phyloP scores from a whole-genome alignment of 2,329 filamentous ascomycete species.

The Aureobasidium sp. region DNA sequence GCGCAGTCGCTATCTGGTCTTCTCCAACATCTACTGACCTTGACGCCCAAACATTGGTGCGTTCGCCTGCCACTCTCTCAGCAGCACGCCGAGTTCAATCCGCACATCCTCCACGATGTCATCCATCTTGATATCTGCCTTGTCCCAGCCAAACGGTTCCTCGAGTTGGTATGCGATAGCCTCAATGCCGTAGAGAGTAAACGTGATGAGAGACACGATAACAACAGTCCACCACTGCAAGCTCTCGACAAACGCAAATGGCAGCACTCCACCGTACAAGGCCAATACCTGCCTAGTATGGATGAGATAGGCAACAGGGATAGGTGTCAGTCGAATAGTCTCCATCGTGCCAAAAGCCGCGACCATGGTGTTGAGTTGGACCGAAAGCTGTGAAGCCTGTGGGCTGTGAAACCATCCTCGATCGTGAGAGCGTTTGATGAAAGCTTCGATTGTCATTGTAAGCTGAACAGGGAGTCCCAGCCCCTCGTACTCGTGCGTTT shows the following conservation, averaged over 20 bases:
- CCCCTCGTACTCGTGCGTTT: slow-evolving; percentile 49
- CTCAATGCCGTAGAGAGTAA: slow-evolving; percentile 59
- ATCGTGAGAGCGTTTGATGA: slow-evolving; percentile 50
- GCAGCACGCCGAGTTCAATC: slow-evolving; percentile 17
- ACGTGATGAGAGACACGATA: slow-evolving; percentile 53
- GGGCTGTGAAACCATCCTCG: slow-evolving; percentile 55
- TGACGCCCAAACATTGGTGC: slow-evolving; percentile 13
- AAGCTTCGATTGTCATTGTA: slow-evolving; percentile 53
- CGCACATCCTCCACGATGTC: slow-evolving; percentile 56
- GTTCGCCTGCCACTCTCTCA: slow-evolving; percentile 18
- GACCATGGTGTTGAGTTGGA: slow-evolving; percentile 50
- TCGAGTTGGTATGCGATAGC: slow-evolving; percentile 58
- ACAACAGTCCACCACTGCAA: slow-evolving; percentile 57
- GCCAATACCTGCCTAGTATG: slow-evolving; percentile 59
- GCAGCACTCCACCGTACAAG: slow-evolving; percentile 53
- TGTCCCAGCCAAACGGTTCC: slow-evolving; percentile 59
- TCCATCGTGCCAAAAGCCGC: slow-evolving; percentile 58
- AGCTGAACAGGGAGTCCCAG: slow-evolving; percentile 55
- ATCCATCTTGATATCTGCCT: slow-evolving; percentile 63
- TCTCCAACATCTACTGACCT: neutral
- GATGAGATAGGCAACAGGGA: slow-evolving; percentile 59
- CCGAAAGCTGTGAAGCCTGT: slow-evolving; percentile 51
- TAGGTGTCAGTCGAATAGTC: slow-evolving; percentile 57
- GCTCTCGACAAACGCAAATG: slow-evolving; percentile 57
- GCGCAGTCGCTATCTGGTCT: neutral